Percentiles rank a stretch among this genome's conserved stretches.
Conservation (phyloP, 2,329 filamentous ascomycete genomes). For the Aspergillus hiratsukae region DNA sequence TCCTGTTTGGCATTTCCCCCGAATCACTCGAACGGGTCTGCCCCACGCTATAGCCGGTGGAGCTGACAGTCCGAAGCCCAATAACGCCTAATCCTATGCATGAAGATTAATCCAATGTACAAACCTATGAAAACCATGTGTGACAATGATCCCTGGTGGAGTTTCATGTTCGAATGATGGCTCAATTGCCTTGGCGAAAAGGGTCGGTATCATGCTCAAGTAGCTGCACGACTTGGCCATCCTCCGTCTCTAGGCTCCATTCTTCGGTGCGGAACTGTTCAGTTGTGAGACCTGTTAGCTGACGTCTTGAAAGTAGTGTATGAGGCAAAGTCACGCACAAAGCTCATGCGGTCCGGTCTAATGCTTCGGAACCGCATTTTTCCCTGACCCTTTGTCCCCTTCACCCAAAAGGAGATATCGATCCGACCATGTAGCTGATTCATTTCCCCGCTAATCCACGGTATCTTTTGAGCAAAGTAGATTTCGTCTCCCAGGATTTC, state of each 20-base stretch:
- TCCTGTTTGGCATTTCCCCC: conserved; percentile 15
- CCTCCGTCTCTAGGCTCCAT: conserved; percentile 75
- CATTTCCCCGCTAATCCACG: conserved; percentile 81
- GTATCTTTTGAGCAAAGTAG: conserved; percentile 72
- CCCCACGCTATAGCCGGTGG: neutral
- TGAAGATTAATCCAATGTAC: conserved; percentile 12
- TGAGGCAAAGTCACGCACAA: conserved; percentile 40
- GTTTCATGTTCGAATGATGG: neutral
- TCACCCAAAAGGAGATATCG: conserved; percentile 80
- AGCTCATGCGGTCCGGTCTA: conserved; percentile 61
- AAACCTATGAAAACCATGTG: conserved; percentile 12
- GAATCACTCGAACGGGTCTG: neutral
- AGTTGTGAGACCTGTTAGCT: conserved; percentile 3
- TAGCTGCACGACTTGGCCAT: conserved; percentile 67
- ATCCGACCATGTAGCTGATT: conserved; percentile 91
- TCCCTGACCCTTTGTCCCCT: conserved; percentile 66
- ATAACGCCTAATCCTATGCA: conserved; percentile 21
- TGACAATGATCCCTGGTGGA: neutral
- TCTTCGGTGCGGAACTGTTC: conserved; percentile 75
- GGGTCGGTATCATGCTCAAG: conserved; percentile 66
- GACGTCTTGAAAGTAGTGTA: conserved; percentile 4
- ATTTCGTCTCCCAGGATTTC: conserved; percentile 80
- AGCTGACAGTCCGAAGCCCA: conserved; percentile 4
- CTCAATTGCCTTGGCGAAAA: conserved; percentile 53
- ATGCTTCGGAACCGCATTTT: conserved; percentile 77